Conservation (phyloP, 768 basidiomycete genomes). For the Pulveroboletus sp. region DNA sequence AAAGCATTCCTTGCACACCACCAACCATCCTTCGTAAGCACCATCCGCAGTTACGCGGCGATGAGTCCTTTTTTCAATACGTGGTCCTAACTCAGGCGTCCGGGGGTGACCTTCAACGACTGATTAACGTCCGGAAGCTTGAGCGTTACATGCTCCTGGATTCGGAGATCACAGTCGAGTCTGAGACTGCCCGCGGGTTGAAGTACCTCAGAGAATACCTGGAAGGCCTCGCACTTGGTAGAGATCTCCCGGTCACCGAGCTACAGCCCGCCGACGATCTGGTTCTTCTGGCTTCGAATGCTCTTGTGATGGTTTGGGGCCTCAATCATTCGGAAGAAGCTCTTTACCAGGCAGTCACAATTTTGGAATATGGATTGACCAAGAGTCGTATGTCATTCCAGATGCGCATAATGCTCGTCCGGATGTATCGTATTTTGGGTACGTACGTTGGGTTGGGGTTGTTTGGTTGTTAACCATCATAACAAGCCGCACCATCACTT, state of each 20-base stretch:
- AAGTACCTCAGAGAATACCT: conserved; percentile 60
- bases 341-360: conserved; percentile 57
- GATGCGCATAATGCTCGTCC: conserved; percentile 68
- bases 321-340: conserved; percentile 49
- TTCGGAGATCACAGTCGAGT: conserved; percentile 49
- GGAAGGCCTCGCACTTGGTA: conserved; percentile 61
- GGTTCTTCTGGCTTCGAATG: conserved; percentile 66
- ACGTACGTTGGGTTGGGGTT: conserved; percentile 9
- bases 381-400: conserved; percentile 79
- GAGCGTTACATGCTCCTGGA: conserved; percentile 53
- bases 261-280: conserved; percentile 88
- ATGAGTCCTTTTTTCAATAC: conserved; percentile 16
- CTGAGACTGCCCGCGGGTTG: conserved; percentile 48
- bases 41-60: conserved; percentile 9
- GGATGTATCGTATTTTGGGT: conserved; percentile 82
- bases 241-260: conserved; percentile 64
- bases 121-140: conserved; percentile 75
- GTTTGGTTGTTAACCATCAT: conserved; percentile 1
- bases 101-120: conserved; percentile 50
- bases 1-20: conserved; percentile 47
- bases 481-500: conserved; percentile 61
- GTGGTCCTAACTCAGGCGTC: conserved; percentile 37
- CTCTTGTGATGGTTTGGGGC: conserved; percentile 60
- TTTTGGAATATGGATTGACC: conserved; percentile 68
- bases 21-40: conserved; percentile 45